Conservation (phyloP, 179 eudicot genomes). For the Actinidia polygama region DNA sequence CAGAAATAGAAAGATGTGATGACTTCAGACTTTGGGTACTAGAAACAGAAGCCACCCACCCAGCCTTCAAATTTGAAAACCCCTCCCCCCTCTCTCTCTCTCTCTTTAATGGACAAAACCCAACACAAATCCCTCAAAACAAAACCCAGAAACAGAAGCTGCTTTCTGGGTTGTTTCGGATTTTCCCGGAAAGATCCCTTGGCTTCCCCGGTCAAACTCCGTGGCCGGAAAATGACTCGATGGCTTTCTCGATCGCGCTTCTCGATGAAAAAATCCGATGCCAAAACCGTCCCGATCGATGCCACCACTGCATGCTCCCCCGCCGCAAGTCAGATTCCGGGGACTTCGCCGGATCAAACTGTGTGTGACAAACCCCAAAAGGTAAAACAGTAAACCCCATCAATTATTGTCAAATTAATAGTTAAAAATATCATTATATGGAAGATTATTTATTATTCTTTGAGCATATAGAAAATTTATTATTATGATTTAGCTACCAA, state of each 20-base stretch:
- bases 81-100: not conserved
- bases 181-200: not conserved
- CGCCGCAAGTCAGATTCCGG: constrained; percentile 7
- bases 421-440: no score
- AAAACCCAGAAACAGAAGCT: constrained; percentile 15
- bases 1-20: no score
- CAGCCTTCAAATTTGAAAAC: no score
- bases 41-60: no score
- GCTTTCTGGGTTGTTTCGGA: constrained; percentile 26
- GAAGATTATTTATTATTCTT: no score
- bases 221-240: not conserved
- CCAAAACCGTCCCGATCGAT: constrained; percentile 14
- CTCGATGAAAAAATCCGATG: constrained; percentile 1
- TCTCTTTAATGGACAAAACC: constrained; percentile 1
- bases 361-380: not conserved
- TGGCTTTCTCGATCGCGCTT: constrained; percentile 6
- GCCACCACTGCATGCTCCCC: no score
- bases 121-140: not conserved
- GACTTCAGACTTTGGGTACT: no score
- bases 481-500: no score
- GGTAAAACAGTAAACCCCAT: no score
- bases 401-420: no score
- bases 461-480: no score
- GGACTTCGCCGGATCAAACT: not conserved
- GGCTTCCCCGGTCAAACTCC: not conserved